phyloP scores from a whole-genome alignment of 148 eudicot genomes.

The Vaccinium vitisidaea region DNA sequence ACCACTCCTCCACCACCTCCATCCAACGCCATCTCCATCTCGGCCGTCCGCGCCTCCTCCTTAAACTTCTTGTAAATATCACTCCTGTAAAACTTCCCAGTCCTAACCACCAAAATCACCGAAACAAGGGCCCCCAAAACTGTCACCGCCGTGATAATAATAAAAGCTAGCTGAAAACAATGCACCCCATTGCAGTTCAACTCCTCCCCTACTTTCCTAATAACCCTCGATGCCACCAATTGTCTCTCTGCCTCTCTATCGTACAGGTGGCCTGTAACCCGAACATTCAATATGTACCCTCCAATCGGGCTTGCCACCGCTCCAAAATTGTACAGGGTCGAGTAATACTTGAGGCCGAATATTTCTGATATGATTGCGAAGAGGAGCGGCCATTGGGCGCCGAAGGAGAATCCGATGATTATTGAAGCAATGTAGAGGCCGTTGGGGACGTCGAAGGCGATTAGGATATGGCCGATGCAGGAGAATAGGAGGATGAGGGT shows the following conservation, averaged over 20 bases:
- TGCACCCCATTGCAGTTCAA: conserved; percentile 31
- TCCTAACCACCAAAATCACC: conserved; percentile 32
- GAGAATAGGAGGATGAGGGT: no score
- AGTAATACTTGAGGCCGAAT: conserved; percentile 46
- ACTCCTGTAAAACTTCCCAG: conserved; percentile 38
- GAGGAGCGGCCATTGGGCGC: conserved; percentile 41
- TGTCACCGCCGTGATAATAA: conserved; percentile 30
- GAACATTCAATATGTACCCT: conserved; percentile 32
- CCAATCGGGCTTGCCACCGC: conserved; percentile 41
- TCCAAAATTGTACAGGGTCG: conserved; percentile 40
- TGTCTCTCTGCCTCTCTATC: conserved; percentile 36
- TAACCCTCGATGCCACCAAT: conserved; percentile 17
- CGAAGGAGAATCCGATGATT: conserved; percentile 37
- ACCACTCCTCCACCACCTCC: background rate
- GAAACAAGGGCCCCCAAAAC: conserved; percentile 30
- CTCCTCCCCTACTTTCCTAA: conserved; percentile 21
- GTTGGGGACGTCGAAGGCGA: background rate
- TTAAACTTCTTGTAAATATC: conserved; percentile 38
- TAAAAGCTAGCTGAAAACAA: conserved; percentile 30
- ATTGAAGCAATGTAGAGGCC: conserved; percentile 36
- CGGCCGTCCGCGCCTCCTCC: conserved; percentile 18
- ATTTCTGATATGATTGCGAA: conserved; percentile 41
- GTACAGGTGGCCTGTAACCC: conserved; percentile 30
- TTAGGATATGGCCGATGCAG: no score
- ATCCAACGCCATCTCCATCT: conserved; percentile 24